Evolutionary conservation across 257 asterid genomes (phyloP).

Genomic region (Voacanga thouarsii): DNA sequence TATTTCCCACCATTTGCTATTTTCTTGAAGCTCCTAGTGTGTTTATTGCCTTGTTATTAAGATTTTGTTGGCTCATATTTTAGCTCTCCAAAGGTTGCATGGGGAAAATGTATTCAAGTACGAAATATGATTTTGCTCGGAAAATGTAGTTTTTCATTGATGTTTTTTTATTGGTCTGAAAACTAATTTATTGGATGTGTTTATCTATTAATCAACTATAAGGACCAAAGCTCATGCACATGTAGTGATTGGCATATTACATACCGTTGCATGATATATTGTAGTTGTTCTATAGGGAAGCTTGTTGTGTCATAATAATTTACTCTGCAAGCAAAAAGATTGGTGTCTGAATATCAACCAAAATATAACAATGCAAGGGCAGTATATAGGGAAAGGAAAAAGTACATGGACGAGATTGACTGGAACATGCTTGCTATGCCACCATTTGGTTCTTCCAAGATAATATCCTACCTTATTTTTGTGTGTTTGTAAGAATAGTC

Average conservation of each 20-base stretch:
- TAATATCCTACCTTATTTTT: conserved; percentile 14
- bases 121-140: background rate
- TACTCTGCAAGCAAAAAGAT: conserved; percentile 81
- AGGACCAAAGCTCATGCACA: conserved; percentile 2
- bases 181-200: background rate
- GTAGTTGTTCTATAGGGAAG: conserved; percentile 1
- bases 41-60: background rate
- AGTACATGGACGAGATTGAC: conserved; percentile 87
- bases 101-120: too few species aligned
- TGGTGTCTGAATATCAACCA: conserved; percentile 90
- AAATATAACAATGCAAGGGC: conserved; percentile 96
- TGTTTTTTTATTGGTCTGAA: background rate
- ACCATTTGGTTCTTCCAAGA: conserved; percentile 88
- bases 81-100: too few species aligned
- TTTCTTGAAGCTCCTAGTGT: background rate
- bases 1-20: background rate
- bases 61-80: background rate
- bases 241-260: conserved; percentile 1
- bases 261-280: background rate
- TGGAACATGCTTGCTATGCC: conserved; percentile 99
- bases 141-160: background rate
- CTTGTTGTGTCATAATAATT: conserved; percentile 25
- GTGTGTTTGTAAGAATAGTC: background rate
- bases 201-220: background rate
- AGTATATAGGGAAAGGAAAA: conserved; percentile 92